Evolutionary conservation across 2,329 filamentous ascomycete species (phyloP).

Genomic region (Coniochaeta hoffmannii): DNA sequence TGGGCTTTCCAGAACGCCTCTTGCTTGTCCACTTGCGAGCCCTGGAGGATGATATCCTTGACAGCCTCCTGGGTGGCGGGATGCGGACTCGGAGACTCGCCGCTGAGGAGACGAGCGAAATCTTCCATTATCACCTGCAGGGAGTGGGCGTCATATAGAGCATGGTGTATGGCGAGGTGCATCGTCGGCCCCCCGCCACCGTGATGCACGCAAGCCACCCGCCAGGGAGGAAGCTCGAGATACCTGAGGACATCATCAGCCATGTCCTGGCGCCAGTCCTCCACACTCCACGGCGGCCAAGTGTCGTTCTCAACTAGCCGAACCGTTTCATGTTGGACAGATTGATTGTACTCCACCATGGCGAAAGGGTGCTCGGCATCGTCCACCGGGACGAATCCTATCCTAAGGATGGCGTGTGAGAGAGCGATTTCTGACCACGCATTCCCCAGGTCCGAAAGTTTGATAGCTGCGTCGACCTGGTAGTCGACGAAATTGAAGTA

Average conservation of each 20-base stretch:
- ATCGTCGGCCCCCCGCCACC: conserved; percentile 19
- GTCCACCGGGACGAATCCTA: conserved; percentile 60
- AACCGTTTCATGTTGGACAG: conserved; percentile 11
- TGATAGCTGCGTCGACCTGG: conserved; percentile 32
- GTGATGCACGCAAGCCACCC: conserved; percentile 38
- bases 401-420: conserved; percentile 65
- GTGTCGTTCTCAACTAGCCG: conserved; percentile 5
- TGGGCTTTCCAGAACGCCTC: conserved; percentile 57
- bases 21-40: conserved; percentile 20
- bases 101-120: conserved; percentile 36
- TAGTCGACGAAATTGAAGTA: conserved; percentile 72
- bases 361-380: conserved; percentile 57
- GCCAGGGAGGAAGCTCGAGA: conserved; percentile 57
- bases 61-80: conserved; percentile 25
- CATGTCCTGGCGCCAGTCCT: conserved; percentile 28
- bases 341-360: conserved; percentile 57
- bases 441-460: conserved; percentile 31
- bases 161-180: conserved; percentile 61
- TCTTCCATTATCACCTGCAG: conserved; percentile 57
- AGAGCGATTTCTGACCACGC: conserved; percentile 53
- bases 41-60: conserved; percentile 31
- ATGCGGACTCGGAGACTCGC: conserved; percentile 1
- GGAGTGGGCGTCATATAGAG: conserved; percentile 77
- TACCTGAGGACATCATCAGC: conserved; percentile 26
- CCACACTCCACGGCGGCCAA: conserved; percentile 18